Evolutionary conservation across 1,139 yeast species (phyloP), one percentile per base, ranked within the genome.

Genomic region (Neolecta irregularis): DNA sequence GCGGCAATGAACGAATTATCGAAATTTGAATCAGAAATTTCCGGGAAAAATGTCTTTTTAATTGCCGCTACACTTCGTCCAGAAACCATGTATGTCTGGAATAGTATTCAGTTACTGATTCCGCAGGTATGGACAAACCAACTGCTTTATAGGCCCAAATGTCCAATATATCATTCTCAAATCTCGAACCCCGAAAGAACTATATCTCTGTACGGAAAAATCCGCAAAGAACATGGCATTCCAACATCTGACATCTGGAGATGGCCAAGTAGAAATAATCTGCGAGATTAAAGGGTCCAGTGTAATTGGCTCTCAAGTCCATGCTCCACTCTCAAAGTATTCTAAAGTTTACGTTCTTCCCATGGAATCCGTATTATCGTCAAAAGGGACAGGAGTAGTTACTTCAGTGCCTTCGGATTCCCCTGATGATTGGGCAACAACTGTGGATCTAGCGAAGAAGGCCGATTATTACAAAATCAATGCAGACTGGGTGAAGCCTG

Each of bases 51-150:
- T 48, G 66, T 83, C 26, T 83, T 57, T 60, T 65, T 88, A 44
- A 83, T 91, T 37, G 98, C 99, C 43, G 98, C 98, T 25, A 88
- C 98, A 48, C 72, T 91, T 51, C 77, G 99, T 64, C 95, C 99
- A 25, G 99, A 88, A 63, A 88, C 99, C 48, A 81, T 91, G 95
- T 85, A n/a, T n/a, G n/a, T n/a, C n/a, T n/a, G n/a, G n/a, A n/a
- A n/a, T n/a, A n/a, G n/a, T n/a, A n/a, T n/a, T n/a, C n/a, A n/a
- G n/a, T n/a, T n/a, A n/a, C n/a, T n/a, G n/a, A n/a, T n/a, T n/a
- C n/a, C n/a, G n/a, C n/a, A n/a, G n/a, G n/a, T n/a, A 85, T 53
- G 98, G 96, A 46, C 98, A 91, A 65, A 78, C 94, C 3, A 80
- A 94, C 66, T 85, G 96, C 67, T 91, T 88, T 52, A 96, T 88